Percentiles rank a stretch among this genome's conserved stretches.
Conservation (phyloP, 768 basidiomycete genomes). For the Termitomyces sp. region DNA sequence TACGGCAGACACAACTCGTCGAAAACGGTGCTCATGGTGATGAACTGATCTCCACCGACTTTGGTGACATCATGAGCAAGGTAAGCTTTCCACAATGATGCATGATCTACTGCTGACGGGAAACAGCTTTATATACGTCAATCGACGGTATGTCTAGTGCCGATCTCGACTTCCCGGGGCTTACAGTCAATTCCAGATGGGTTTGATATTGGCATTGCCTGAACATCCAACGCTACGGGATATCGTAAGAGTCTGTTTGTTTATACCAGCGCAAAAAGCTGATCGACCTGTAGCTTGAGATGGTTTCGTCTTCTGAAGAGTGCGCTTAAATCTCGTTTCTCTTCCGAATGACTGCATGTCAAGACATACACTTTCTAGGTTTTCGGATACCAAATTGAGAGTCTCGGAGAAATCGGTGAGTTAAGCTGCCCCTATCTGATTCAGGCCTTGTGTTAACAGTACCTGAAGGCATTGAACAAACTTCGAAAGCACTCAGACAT, state of each 20-base stretch:
- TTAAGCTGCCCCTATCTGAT: not conserved
- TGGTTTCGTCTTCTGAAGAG: conserved; percentile 66
- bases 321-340: conserved; percentile 24
- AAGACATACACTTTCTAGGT: conserved; percentile 37
- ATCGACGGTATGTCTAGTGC: conserved; percentile 43
- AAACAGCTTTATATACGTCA: conserved; percentile 72
- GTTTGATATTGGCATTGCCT: conserved; percentile 56
- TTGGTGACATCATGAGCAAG: conserved; percentile 87
- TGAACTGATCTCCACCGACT: conserved; percentile 61
- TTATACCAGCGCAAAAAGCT: conserved; percentile 1
- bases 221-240: conserved; percentile 56
- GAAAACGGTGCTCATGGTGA: conserved; percentile 34
- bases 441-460: not conserved
- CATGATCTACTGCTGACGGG: conserved; percentile 1
- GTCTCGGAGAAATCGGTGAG: conserved; percentile 71
- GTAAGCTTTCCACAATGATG: conserved; percentile 29
- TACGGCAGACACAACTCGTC: conserved; percentile 63
- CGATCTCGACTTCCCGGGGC: not conserved
- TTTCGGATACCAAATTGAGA: conserved; percentile 66
- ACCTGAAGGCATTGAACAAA: conserved; percentile 53
- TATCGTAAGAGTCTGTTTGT: conserved; percentile 48
- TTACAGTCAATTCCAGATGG: conserved; percentile 48
- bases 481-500: conserved; percentile 73
- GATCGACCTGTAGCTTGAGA: conserved; percentile 49
- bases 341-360: not conserved